These are phyloP conservation scores for Testicularia cyperi DNA, from an alignment of 1,284 basidiomycete genomes.

Conservation along the genomic window DNA sequence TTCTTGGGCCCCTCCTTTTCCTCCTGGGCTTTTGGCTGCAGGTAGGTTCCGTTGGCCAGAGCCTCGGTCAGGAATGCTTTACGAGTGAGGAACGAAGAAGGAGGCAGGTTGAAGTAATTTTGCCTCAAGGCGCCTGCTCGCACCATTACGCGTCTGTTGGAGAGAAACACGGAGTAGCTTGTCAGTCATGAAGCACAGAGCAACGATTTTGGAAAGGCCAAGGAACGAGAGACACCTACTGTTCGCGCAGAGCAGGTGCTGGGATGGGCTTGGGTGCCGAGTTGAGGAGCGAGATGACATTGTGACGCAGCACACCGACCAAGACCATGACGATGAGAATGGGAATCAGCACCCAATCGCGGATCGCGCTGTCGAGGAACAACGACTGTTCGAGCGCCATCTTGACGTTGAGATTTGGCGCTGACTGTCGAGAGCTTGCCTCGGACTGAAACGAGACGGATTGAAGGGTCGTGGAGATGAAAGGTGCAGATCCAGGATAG, in stretches of 20 bases:
- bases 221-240: slow-evolving; percentile 67
- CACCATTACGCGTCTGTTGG: slow-evolving; percentile 46
- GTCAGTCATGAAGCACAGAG: neutral
- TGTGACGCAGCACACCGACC: slow-evolving; percentile 89
- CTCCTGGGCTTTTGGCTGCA: slow-evolving; percentile 44
- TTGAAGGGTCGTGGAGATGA: too few species aligned
- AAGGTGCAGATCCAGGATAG: too few species aligned
- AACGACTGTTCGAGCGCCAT: slow-evolving; percentile 38
- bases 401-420: neutral
- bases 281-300: slow-evolving; percentile 84
- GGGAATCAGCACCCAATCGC: slow-evolving; percentile 79
- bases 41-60: slow-evolving; percentile 48
- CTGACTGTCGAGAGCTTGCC: neutral
- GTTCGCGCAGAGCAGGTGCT: slow-evolving; percentile 81
- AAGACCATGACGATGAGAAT: slow-evolving; percentile 98
- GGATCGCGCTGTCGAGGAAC: slow-evolving; percentile 50
- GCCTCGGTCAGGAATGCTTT: slow-evolving; percentile 43
- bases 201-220: neutral
- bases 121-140: slow-evolving; percentile 41
- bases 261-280: slow-evolving; percentile 79
- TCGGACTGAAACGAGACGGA: neutral
- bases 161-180: too few species aligned
- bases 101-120: slow-evolving; percentile 49
- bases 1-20: slow-evolving; percentile 62
- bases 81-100: slow-evolving; percentile 41